phyloP scores from a whole-genome alignment of 2,329 filamentous ascomycete species.

The Massarina eburnea region DNA sequence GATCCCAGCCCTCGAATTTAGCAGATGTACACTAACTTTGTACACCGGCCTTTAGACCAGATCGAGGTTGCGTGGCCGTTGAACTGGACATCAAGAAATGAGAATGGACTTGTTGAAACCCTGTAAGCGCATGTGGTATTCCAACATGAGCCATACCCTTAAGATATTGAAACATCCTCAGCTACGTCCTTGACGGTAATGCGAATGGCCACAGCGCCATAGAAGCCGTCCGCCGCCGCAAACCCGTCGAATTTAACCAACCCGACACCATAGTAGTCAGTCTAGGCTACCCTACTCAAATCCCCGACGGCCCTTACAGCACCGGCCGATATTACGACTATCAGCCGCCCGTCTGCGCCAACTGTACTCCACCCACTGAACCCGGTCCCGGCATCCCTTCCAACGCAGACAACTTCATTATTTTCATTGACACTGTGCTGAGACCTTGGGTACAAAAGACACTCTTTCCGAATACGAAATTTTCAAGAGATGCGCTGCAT shows the following conservation, averaged over 20 bases:
- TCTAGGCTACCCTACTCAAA: slow-evolving; percentile 32
- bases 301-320: slow-evolving; percentile 34
- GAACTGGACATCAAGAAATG: slow-evolving; percentile 32
- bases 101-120: slow-evolving; percentile 28
- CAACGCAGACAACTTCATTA: slow-evolving; percentile 50
- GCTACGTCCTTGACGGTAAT: slow-evolving; percentile 38
- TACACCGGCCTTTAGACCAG: no score
- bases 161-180: slow-evolving; percentile 4
- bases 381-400: slow-evolving; percentile 43
- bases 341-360: slow-evolving; percentile 34
- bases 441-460: slow-evolving; percentile 36
- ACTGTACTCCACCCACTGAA: slow-evolving; percentile 22
- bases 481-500: slow-evolving; percentile 48
- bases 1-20: no score
- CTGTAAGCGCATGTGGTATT: slow-evolving; percentile 22
- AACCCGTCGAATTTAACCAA: slow-evolving; percentile 33
- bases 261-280: slow-evolving; percentile 35
- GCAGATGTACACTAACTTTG: no score
- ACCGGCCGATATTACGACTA: slow-evolving; percentile 27
- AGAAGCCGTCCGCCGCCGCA: slow-evolving; percentile 31
- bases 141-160: not conserved
- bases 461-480: slow-evolving; percentile 34
- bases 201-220: slow-evolving; percentile 30
- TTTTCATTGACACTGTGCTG: slow-evolving; percentile 47
- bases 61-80: slow-evolving; percentile 36